Base-by-base conservation (phyloP, 108 stramenopile genomes). In the Skeletonema grethae region DNA sequence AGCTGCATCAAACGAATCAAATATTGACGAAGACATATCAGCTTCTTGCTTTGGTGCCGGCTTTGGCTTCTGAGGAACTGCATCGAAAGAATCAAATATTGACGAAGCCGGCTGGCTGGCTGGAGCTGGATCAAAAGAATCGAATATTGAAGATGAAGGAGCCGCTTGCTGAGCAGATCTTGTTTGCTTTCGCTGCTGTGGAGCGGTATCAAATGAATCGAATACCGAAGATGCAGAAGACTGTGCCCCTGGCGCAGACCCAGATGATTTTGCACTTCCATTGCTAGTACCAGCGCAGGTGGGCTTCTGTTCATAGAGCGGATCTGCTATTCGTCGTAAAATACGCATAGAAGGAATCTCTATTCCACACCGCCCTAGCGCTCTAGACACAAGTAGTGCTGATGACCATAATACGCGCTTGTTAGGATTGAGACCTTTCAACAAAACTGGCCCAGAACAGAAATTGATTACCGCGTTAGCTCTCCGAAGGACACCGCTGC, bases 391-490 rank as follows among this genome's bases (percentile, higher is more conserved):
- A 61, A 76, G 34, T 24, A 94, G 55, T 32, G 85, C 71, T 12
- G 87, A 82, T 20, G 89, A 82, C 69, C 86, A 84, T 46, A 79
- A 59, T 10, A 89, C 76, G 43, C 86, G 70, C 63, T 50, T 73
- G 45, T 72, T 76, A 1, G 85, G 78, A 7, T 86, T 80, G 84
- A 91, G 73, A 31, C 36, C 69, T 67, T 84, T 86, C 59, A 90
- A 59, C 43, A 94, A 73, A 2, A 72, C 39, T 38, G 93, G 93
- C 50, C 77, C 75, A 1, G 89, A 77, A n/a, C 76, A 70, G 50
- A 91, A 89, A 60, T 94, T 83, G 24, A 91, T 87, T 28, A 88
- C 73, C 32, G 66, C 64, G 70, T 90, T 94, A 15, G 82, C 73
- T 48, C 66, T 89, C 2, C 25, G 34, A 20, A 92, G 48, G 13